Percentiles rank a stretch among this genome's conserved stretches.
These are phyloP conservation scores for Lepidium africanum DNA, from an alignment of 345 rosid species.

Conservation along the genomic window DNA sequence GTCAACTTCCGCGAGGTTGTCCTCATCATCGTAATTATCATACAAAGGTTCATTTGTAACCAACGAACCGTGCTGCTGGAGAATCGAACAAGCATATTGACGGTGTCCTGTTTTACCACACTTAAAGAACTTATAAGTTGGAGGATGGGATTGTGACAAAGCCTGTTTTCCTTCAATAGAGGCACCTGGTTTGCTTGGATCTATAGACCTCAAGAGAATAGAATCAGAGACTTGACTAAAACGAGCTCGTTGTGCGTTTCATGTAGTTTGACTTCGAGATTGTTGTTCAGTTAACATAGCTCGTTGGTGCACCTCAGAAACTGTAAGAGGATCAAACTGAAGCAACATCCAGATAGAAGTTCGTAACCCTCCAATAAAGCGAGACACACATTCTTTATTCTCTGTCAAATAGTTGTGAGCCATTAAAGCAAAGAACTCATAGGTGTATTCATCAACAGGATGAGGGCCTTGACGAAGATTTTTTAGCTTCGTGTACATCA, in stretches of 20 bases:
- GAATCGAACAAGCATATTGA: too few species aligned
- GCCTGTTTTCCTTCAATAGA: too few species aligned
- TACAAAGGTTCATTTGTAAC: background rate
- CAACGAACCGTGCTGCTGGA: background rate
- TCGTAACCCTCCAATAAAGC: background rate
- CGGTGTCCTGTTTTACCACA: background rate
- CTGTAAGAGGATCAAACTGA: background rate
- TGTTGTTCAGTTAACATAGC: background rate
- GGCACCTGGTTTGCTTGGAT: too few species aligned
- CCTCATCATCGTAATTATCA: background rate
- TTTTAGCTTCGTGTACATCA: background rate
- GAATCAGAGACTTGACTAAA: too few species aligned
- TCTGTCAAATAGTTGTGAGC: too few species aligned
- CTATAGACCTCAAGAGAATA: too few species aligned
- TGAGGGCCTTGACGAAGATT: background rate
- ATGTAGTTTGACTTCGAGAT: too few species aligned
- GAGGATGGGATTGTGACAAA: too few species aligned
- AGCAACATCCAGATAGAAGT: too few species aligned
- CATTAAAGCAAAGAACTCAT: too few species aligned
- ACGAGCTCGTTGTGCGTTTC: too few species aligned
- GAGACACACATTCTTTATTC: background rate
- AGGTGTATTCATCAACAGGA: too few species aligned
- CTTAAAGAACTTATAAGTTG: background rate
- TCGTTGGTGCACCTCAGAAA: background rate
- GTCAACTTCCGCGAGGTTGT: accelerated